phyloP scores from a whole-genome alignment of 2,329 filamentous ascomycete species.

The Lecanicillium sp. region DNA sequence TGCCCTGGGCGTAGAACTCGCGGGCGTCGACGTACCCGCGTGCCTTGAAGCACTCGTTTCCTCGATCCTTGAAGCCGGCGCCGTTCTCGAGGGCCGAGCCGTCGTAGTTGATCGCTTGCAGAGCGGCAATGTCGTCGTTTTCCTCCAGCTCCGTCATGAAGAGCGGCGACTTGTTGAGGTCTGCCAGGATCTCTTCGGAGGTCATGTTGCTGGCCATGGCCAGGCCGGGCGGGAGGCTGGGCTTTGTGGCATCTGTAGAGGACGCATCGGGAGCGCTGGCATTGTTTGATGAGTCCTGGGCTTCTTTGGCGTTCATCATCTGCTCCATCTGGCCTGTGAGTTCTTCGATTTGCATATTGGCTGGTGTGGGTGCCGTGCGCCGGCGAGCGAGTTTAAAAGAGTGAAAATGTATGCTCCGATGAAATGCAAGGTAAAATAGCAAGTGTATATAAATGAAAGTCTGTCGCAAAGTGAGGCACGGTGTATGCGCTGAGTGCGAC shows the following conservation, averaged over 20 bases:
- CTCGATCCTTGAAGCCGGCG: conserved; percentile 79
- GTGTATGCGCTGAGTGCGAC: no score
- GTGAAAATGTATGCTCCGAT: not conserved
- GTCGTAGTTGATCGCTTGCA: conserved; percentile 88
- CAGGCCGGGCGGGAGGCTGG: conserved; percentile 39
- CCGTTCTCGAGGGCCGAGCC: conserved; percentile 80
- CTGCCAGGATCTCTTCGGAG: conserved; percentile 47
- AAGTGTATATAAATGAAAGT: no score
- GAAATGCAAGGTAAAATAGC: no score
- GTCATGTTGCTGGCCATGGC: conserved; percentile 35
- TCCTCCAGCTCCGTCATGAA: conserved; percentile 95
- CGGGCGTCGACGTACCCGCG: conserved; percentile 74
- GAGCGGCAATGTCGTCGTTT: conserved; percentile 76
- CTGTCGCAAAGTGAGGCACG: no score
- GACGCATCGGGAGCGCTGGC: conserved; percentile 8
- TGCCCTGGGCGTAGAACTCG: conserved; percentile 87
- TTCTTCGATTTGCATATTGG: conserved; percentile 32
- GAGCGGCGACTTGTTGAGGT: conserved; percentile 61
- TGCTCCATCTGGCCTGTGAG: conserved; percentile 33
- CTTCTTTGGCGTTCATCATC: conserved; percentile 16
- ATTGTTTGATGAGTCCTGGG: conserved; percentile 2
- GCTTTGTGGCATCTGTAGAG: conserved; percentile 19
- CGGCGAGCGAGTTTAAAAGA: not conserved
- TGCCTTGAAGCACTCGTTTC: conserved; percentile 77
- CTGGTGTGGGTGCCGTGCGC: not conserved